phyloP scores from a whole-genome alignment of 83 land plant genomes.

The Thuja plicata region DNA sequence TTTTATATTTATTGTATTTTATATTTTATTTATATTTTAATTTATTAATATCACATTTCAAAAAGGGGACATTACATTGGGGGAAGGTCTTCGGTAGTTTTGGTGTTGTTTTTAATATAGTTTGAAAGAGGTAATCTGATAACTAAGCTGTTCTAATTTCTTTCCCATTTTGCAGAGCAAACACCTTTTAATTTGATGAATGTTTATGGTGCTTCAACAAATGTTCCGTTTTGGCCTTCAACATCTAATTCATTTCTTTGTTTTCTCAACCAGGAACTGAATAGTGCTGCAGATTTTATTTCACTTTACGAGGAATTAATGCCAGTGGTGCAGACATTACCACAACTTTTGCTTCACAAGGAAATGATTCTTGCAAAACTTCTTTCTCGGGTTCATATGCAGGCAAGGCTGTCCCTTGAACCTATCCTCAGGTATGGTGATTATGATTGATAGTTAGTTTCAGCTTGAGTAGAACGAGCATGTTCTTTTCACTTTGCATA shows the following conservation, averaged over 20 bases:
- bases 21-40: too few relatives aligned
- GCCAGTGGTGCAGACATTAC: conserved; percentile 88
- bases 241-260: conserved; percentile 5
- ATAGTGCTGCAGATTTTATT: conserved; percentile 90
- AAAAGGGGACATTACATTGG: too few relatives aligned
- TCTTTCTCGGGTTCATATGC: conserved; percentile 55
- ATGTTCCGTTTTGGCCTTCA: background rate
- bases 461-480: background rate
- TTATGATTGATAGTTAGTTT: background rate
- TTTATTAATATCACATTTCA: too few relatives aligned
- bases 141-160: background rate
- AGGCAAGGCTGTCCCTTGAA: conserved; percentile 76
- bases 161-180: background rate
- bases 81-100: background rate
- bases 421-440: conserved; percentile 74
- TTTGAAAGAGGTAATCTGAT: background rate
- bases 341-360: conserved; percentile 79
- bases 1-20: too few relatives aligned
- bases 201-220: background rate
- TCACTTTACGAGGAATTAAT: conserved; percentile 72
- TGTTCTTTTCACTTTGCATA: background rate
- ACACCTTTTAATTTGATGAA: background rate
- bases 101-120: background rate
- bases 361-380: conserved; percentile 63
- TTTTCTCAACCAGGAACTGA: conserved; percentile 63